Base-by-base conservation (phyloP, 176 grass and related monocot species). In the Triticum timopheevii region DNA sequence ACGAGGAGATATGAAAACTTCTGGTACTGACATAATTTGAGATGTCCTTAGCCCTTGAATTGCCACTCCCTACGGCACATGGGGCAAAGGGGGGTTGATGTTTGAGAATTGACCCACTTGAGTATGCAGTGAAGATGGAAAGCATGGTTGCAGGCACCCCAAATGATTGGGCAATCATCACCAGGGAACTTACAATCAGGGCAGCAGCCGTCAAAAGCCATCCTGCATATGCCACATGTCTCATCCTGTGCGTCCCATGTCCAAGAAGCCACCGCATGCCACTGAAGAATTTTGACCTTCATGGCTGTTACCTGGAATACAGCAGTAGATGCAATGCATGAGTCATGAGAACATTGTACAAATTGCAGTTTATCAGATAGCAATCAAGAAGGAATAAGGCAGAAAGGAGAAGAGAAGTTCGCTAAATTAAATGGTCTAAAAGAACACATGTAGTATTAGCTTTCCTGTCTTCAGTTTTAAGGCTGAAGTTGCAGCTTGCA, bases 131-230 rank as follows among this genome's bases (percentile, higher is more conserved):
- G 95, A 28, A 97, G 92, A 84, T 97, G 92, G 61, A 90, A 97
- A 16, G 92, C 74, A 50, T 97, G 92, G 77, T 94, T 97, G 73
- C 95, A 94, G 6, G 84, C 86, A 24, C 92, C 95, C 92, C 92
- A 97, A 74, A 97, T 92, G 71, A 97, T 81, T 0, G 92, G 92
- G 88, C 95, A 97, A 40, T 97, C 95, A 5, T 97, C 92, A 20
- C 95, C 95, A 13, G 95, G 95, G 88, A 97, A 97, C 80, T 94
- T 97, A 82, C 95, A 97, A 86, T 97, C 92, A 65, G 95, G 92
- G 61, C 95, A 97, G 77, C 95, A 97, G 20, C 95, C 90, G 0
- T 97, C 95, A 73, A 97, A 97, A 12, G 90, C 92, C 95, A 97
- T 94, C 72, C 92, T 89, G 81, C 92, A 97, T 79, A 97, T 97